A percentile compares a stretch with the other conserved stretches of the same genome.
Evolutionary conservation across 768 basidiomycete genomes (phyloP).

Genomic region (Cyathus striatus): DNA sequence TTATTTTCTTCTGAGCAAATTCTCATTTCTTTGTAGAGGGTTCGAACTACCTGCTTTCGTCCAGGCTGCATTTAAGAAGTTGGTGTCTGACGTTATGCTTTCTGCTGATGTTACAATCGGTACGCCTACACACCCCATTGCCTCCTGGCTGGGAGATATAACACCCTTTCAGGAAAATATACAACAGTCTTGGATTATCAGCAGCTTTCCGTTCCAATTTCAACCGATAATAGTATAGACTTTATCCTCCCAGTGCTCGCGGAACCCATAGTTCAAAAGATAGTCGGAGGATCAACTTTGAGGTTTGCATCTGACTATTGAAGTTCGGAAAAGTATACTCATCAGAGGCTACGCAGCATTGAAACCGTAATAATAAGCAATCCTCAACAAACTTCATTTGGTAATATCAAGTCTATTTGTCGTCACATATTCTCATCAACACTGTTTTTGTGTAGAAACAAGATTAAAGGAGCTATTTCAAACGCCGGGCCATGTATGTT

Average conservation of each 20-base stretch:
- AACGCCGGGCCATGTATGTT: constrained; percentile 69
- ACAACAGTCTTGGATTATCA: constrained; percentile 56
- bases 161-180: constrained; percentile 58
- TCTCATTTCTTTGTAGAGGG: constrained; percentile 29
- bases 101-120: constrained; percentile 54
- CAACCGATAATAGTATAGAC: constrained; percentile 57
- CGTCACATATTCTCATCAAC: neutral
- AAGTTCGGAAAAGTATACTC: neutral
- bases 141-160: too few relatives aligned
- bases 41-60: constrained; percentile 63
- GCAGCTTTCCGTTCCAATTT: constrained; percentile 49
- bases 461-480: constrained; percentile 56
- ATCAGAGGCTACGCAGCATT: constrained; percentile 30
- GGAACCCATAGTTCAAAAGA: constrained; percentile 68
- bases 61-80: constrained; percentile 58
- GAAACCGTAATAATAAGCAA: constrained; percentile 57
- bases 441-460: constrained; percentile 32
- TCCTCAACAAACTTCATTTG: constrained; percentile 52
- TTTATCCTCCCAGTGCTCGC: constrained; percentile 67
- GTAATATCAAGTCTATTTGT: constrained; percentile 20
- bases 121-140: too few relatives aligned
- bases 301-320: constrained; percentile 29
- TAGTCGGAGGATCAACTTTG: constrained; percentile 53
- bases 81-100: constrained; percentile 57
- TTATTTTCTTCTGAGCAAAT: neutral